phyloP scores from a whole-genome alignment of 441 rosid genomes.

The Erodium chrysanthum region DNA sequence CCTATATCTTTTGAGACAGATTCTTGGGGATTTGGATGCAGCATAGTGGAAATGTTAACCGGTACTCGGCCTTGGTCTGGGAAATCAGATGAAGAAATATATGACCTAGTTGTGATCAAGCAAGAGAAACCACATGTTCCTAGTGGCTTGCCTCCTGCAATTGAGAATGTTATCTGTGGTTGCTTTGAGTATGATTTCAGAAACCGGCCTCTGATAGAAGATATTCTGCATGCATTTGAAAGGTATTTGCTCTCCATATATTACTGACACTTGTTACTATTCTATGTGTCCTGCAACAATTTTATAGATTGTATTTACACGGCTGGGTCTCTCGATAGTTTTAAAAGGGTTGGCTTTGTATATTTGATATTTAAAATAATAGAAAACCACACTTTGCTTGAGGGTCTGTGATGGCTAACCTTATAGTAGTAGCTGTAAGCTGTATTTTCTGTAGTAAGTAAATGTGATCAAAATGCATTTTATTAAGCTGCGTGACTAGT shows the following conservation, averaged over 20 bases:
- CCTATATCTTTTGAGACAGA: constrained; percentile 79
- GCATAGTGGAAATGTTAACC: constrained; percentile 76
- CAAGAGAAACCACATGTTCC: constrained; percentile 62
- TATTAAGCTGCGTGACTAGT: too few species aligned
- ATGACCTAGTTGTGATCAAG: constrained; percentile 50
- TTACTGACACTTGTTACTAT: neutral
- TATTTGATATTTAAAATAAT: too few species aligned
- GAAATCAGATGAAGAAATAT: constrained; percentile 49
- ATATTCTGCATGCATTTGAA: constrained; percentile 48
- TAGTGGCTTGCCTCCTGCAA: constrained; percentile 54
- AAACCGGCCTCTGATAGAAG: constrained; percentile 65
- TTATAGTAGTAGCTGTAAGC: too few species aligned
- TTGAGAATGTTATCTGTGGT: constrained; percentile 56
- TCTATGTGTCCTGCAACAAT: neutral
- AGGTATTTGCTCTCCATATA: constrained; percentile 31
- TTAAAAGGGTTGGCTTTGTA: too few species aligned
- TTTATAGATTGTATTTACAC: neutral
- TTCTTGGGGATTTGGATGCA: constrained; percentile 89
- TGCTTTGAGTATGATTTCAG: constrained; percentile 80
- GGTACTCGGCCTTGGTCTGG: constrained; percentile 79
- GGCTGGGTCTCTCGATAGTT: neutral
- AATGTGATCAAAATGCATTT: too few species aligned
- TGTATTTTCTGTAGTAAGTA: too few species aligned
- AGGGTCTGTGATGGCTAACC: too few species aligned
- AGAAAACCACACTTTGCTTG: too few species aligned